These are phyloP conservation scores for Phaseolus coccineus DNA, from an alignment of 331 rosid species.

Conservation along the genomic window DNA sequence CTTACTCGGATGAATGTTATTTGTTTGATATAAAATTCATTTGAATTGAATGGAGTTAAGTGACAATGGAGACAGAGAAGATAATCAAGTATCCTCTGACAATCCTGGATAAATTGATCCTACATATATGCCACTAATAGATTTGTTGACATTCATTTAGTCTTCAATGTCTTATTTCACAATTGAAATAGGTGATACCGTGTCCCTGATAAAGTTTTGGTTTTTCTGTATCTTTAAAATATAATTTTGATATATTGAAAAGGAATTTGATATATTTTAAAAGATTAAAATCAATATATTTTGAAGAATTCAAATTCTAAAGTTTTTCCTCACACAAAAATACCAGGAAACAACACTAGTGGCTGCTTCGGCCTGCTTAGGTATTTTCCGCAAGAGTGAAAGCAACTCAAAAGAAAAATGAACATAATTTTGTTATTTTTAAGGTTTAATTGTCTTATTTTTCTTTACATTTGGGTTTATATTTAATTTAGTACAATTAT, in stretches of 20 bases:
- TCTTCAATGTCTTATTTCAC: not conserved
- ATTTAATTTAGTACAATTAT: no score
- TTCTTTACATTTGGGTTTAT: no score
- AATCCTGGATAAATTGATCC: not conserved
- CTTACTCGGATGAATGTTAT: not conserved
- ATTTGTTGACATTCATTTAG: not conserved
- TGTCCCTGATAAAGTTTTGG: not conserved
- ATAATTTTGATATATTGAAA: no score
- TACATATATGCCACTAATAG: not conserved
- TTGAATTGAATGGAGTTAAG: not conserved
- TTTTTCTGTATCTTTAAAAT: no score
- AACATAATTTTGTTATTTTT: no score
- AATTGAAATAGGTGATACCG: not conserved
- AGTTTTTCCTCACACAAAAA: not conserved
- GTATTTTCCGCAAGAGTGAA: no score
- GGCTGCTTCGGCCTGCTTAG: no score
- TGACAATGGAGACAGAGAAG: not conserved
- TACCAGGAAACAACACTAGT: no score
- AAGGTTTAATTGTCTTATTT: no score
- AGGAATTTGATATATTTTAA: no score
- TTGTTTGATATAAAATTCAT: constrained; percentile 8
- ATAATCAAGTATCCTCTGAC: not conserved
- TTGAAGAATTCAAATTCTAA: not conserved
- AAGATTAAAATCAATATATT: no score
- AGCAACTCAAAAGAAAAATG: no score